These are phyloP conservation scores for Neurospora pannonica DNA, from an alignment of 495 filamentous ascomycete genomes.

Conservation along the genomic window DNA sequence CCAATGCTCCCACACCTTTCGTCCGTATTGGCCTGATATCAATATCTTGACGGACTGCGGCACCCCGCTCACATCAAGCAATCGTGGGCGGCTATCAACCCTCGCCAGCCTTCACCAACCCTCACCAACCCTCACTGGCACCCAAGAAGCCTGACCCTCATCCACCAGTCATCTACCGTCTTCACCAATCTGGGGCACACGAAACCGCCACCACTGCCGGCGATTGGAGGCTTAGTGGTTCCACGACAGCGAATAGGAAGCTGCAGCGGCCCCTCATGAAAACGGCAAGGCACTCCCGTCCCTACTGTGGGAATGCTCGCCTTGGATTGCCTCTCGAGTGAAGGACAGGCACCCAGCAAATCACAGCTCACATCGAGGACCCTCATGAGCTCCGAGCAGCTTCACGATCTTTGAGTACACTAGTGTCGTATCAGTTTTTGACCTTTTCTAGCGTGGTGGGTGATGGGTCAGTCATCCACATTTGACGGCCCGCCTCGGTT, in stretches of 20 bases:
- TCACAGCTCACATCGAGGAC: not conserved
- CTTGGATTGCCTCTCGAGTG: conserved; percentile 1
- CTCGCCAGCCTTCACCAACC: not conserved
- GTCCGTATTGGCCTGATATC: not conserved
- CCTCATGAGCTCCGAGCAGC: not conserved
- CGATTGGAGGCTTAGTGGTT: conserved; percentile 25
- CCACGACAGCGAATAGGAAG: conserved; percentile 24
- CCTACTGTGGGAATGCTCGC: conserved; percentile 4
- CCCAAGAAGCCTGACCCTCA: not conserved
- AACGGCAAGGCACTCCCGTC: conserved; percentile 36
- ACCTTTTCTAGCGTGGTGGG: not conserved
- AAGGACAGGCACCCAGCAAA: not conserved
- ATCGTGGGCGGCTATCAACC: not conserved
- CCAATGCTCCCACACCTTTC: not conserved
- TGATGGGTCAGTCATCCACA: not conserved
- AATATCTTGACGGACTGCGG: not conserved
- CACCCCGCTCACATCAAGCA: not conserved
- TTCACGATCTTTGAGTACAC: not conserved
- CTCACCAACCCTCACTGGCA: not conserved
- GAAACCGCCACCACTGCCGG: conserved; percentile 11
- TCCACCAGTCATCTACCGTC: not conserved
- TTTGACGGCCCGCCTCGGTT: not conserved
- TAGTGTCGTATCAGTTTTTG: not conserved
- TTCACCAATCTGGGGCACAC: conserved; percentile 1
- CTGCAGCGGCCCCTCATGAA: conserved; percentile 18